Evolutionary conservation across 1,284 basidiomycete species (phyloP).

Genomic region (Austroboletus niveus): DNA sequence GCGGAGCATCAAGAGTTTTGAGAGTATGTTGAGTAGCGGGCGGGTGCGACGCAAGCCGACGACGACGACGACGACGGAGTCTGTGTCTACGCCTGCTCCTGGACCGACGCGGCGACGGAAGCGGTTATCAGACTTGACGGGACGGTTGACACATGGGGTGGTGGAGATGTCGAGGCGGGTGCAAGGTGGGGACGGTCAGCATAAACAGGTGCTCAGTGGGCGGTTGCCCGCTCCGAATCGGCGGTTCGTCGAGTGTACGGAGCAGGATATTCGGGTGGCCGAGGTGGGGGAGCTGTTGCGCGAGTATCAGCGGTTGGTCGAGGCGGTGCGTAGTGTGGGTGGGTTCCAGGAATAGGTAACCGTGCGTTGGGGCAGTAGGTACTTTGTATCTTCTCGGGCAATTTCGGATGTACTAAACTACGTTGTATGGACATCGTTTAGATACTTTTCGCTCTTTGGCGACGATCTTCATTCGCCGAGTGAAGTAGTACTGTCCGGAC

Average conservation of each 20-base stretch:
- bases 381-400: no score
- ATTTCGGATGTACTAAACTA: no score
- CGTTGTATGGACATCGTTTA: no score
- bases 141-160: conserved; percentile 68
- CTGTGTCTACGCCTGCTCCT: not conserved
- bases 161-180: conserved; percentile 51
- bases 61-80: no score
- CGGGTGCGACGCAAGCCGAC: conserved; percentile 5
- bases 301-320: conserved; percentile 72
- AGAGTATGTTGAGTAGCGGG: conserved; percentile 70
- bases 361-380: no score
- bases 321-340: conserved; percentile 42
- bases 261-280: conserved; percentile 70
- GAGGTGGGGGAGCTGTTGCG: conserved; percentile 73
- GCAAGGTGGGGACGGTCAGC: conserved; percentile 16
- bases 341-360: conserved; percentile 29
- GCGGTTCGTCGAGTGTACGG: conserved; percentile 65
- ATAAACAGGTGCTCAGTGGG: conserved; percentile 1
- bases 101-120: conserved; percentile 42
- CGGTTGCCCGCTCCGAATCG: conserved; percentile 54
- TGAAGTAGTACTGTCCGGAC: no score
- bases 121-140: conserved; percentile 45
- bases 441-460: no score
- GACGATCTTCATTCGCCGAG: no score
- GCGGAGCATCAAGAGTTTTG: conserved; percentile 77